Evolutionary conservation across 2,329 filamentous ascomycete genomes (phyloP).

Genomic region (Aspergillus arachidicola): DNA sequence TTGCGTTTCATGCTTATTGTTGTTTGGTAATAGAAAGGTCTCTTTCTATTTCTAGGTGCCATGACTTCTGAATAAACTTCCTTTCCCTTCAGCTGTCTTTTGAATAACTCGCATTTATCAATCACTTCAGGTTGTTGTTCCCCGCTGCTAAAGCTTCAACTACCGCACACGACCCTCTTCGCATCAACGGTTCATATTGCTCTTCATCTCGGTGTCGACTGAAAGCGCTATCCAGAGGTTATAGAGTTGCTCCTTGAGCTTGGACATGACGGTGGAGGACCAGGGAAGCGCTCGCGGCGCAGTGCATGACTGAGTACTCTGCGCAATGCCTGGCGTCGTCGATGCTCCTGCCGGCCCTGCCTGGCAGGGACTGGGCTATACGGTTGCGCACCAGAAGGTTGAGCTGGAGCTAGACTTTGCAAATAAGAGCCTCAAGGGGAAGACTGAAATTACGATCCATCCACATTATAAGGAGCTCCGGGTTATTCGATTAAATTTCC

Average conservation of each 20-base stretch:
- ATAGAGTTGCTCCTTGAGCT: slow-evolving; percentile 22
- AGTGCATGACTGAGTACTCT: slow-evolving; percentile 37
- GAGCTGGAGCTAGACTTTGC: slow-evolving; percentile 87
- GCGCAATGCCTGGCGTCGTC: slow-evolving; percentile 44
- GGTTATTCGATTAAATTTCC: slow-evolving; percentile 61
- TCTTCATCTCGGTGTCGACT: not conserved
- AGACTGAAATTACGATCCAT: slow-evolving; percentile 78
- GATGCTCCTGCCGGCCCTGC: slow-evolving; percentile 34
- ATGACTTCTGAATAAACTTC: not conserved
- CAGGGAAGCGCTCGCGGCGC: slow-evolving; percentile 41
- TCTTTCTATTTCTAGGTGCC: not conserved
- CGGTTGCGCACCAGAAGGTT: slow-evolving; percentile 80
- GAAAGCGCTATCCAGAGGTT: not conserved
- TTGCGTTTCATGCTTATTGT: not conserved
- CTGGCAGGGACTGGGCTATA: slow-evolving; percentile 48
- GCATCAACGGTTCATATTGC: not conserved
- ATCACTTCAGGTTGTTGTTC: not conserved
- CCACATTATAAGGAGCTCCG: slow-evolving; percentile 60
- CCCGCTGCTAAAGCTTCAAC: slow-evolving; percentile 4
- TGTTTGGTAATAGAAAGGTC: not conserved
- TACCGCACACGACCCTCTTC: not conserved
- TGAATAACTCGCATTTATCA: not conserved
- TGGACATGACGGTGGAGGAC: slow-evolving; percentile 44
- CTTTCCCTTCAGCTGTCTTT: not conserved
- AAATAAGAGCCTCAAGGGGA: slow-evolving; percentile 72